Evolutionary conservation across 2,329 filamentous ascomycete genomes (phyloP).

Genomic region (Cyphellophora europaea): DNA sequence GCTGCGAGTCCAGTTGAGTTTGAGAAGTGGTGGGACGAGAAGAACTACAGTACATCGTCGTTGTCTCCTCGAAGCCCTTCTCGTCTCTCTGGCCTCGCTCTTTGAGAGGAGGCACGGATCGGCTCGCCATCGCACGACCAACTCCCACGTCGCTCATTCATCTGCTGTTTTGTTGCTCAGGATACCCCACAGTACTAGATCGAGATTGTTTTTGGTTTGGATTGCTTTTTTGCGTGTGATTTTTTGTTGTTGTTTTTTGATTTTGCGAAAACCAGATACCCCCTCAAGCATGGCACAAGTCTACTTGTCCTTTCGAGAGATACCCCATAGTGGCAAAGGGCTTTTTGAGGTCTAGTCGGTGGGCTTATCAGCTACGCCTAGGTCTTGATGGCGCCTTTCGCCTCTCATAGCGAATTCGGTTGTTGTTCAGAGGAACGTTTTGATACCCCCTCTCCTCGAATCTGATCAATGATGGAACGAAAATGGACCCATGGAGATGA

Average conservation of each 20-base stretch:
- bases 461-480: no score
- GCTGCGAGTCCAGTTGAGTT: conserved; percentile 20
- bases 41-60: conserved; percentile 13
- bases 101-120: conserved; percentile 13
- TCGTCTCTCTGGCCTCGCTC: conserved; percentile 21
- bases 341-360: no score
- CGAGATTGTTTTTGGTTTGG: conserved; percentile 8
- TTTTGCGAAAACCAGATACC: conserved; percentile 13
- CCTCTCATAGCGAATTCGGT: no score
- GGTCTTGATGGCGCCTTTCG: no score
- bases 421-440: no score
- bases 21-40: conserved; percentile 23
- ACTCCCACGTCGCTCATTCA: conserved; percentile 16
- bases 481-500: no score
- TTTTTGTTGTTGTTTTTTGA: conserved; percentile 9
- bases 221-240: conserved; percentile 9
- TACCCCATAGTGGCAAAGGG: no score
- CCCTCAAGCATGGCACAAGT: conserved; percentile 12
- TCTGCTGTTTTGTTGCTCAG: conserved; percentile 12
- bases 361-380: no score
- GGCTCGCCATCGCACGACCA: no score
- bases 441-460: no score
- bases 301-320: conserved; percentile 15
- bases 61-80: conserved; percentile 19
- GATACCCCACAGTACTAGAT: conserved; percentile 17